Base-by-base conservation (phyloP, 2,329 filamentous ascomycete genomes). In the Dothideomycetidae sp. region DNA sequence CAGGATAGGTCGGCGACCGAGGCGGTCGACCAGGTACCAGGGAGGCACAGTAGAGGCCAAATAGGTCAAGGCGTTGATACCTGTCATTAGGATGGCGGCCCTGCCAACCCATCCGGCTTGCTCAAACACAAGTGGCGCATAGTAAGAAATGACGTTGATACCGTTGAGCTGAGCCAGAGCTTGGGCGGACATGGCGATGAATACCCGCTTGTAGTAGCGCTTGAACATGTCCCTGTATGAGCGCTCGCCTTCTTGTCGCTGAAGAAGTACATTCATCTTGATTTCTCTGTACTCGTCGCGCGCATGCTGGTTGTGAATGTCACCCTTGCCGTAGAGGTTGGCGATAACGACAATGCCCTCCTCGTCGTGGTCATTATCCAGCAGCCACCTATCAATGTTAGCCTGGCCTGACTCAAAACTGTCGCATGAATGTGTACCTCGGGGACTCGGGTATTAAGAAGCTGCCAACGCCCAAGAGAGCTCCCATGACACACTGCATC, bases 271-370 rank as follows among this genome's bases (percentile, higher is more conserved):
- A 51, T 88, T 78, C 83, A 94, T 93, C 67, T 98, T 98, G 65
- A 98, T 98, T 53, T 96, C 90, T 50, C 88, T 82, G 60, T 92
- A 98, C 59, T 98, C 90, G 39, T 94, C 86, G 41, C 86, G 76
- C 2, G 90, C 90, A 59, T 92, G 90, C 42, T 78, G 64, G 56
- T 93, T 82, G 61, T 94, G 86, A 43, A 96, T 86, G 56, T 98
- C 90, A 43, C 90, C 90, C 53, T 81, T 84, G 39, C 90, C 90
- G 53, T 96, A 96, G 5, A 98, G 69, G 55, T 96, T 96, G 42
- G 90, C 90, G 62, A 98, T 96, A 33, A 98, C 90, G 17, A 94
- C 79, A 60, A 98, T 94, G 37, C 90, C 90, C 58, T 98, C 90
- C 57, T 98, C 90, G 53, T 98, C 90, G 52, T 94, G 82, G 50